Evolutionary conservation across 129 eudicot genomes (phyloP).

Genomic region (Flaveria linearis): DNA sequence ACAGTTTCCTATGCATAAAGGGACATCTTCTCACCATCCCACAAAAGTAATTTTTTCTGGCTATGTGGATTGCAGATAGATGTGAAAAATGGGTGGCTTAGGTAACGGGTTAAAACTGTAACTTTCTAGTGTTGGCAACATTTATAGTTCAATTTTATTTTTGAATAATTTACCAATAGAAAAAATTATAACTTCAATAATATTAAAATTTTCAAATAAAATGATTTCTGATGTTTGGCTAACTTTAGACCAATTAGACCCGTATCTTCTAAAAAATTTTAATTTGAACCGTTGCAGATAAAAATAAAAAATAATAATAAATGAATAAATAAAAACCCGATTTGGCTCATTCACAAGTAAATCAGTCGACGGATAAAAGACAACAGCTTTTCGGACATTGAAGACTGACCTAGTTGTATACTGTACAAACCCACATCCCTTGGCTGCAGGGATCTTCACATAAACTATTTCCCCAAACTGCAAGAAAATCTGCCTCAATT

Average conservation of each 20-base stretch:
- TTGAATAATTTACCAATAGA: background rate
- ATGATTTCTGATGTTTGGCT: background rate
- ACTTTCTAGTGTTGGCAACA: background rate
- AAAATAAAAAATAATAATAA: too few relatives aligned
- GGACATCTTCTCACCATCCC: background rate
- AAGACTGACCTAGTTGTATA: constrained; percentile 64
- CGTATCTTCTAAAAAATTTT: background rate
- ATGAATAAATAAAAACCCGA: background rate
- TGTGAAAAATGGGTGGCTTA: too few relatives aligned
- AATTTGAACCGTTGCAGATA: background rate
- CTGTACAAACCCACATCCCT: constrained; percentile 95
- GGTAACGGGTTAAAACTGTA: background rate
- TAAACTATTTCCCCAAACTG: constrained; percentile 86
- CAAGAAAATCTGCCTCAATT: constrained; percentile 77
- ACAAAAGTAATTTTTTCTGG: background rate
- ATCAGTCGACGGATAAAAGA: background rate
- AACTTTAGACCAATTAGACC: background rate
- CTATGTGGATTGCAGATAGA: too few relatives aligned
- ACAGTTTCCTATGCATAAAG: background rate
- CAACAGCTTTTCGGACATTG: constrained; percentile 5
- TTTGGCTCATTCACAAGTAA: background rate
- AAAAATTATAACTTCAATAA: background rate
- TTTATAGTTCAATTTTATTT: background rate
- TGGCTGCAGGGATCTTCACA: constrained; percentile 81
- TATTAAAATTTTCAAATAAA: background rate